These are phyloP conservation scores for Fusarium nisikadoi DNA, from an alignment of 2,329 filamentous ascomycete genomes.

Conservation along the genomic window DNA sequence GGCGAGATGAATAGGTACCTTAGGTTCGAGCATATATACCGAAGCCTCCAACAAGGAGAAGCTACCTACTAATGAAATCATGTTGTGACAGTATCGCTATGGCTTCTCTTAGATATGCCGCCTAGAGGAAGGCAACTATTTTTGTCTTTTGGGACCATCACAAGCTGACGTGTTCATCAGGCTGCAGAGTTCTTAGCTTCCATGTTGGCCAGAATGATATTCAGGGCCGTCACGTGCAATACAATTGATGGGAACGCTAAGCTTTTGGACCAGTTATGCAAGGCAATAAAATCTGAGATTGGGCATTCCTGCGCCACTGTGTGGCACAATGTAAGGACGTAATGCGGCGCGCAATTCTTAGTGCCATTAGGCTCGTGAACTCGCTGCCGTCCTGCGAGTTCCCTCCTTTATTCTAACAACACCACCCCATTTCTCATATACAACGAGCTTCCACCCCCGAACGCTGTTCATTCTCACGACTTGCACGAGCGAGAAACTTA, in stretches of 20 bases:
- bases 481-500: not conserved
- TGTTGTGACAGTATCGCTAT: constrained; percentile 1
- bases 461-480: constrained; percentile 8
- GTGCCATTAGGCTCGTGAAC: constrained; percentile 48
- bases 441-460: constrained; percentile 16
- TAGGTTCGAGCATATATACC: not conserved
- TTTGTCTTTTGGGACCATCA: constrained; percentile 25
- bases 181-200: constrained; percentile 35
- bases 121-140: constrained; percentile 25
- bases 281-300: constrained; percentile 2
- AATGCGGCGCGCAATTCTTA: constrained; percentile 43
- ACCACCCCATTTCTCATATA: constrained; percentile 41
- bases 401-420: constrained; percentile 47
- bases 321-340: constrained; percentile 39
- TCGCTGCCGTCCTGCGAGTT: constrained; percentile 47
- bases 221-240: constrained; percentile 30
- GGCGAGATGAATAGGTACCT: not conserved
- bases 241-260: not conserved
- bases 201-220: constrained; percentile 29
- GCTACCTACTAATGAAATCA: constrained; percentile 1
- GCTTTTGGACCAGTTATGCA: not conserved
- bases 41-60: constrained; percentile 2
- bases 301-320: constrained; percentile 35
- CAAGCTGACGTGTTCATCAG: constrained; percentile 40
- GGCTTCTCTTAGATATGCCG: not conserved